Base-by-base conservation (phyloP, 139 green algal species). In the Chlamydomonas urium region DNA sequence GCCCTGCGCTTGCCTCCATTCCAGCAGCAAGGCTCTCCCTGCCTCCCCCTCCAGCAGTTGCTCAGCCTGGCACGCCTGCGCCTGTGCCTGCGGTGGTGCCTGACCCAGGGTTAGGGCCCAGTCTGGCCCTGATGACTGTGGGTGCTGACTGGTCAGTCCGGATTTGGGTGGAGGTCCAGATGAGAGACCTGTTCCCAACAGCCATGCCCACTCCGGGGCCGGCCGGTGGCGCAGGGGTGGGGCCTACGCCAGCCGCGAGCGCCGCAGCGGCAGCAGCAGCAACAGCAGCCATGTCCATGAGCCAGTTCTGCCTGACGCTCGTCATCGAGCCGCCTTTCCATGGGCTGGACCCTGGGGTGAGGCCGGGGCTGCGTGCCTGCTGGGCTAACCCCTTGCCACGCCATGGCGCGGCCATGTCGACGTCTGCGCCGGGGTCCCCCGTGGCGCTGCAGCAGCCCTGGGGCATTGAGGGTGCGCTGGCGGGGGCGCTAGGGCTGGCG, bases 91-190 rank as follows among this genome's bases (percentile, higher is more conserved):
- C 50, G 35, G 38, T 21, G 29, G 35, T 48, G 56, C 57, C 26
- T 24, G 28, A 4, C 53, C 47, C 47, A 47, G 69, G 60, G 10
- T 4, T 33, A 21, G 36, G 14, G 2, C 28, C 35, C 42, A 66
- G 31, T 4, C 50, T 83, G 2, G 83, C 86, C 6, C 73, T 91
- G 29, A 78, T 91, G 74, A 89, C 86, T 1, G 74, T 85, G 3
- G 77, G 79, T 4, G 70, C 66, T 0, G 86, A 89, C 62, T 75
- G 83, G 47, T 70, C 81, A 23, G 81, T 91, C 21, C 80, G 86
- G 14, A 80, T 91, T 10, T 91, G 80, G 75, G 83, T 91, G 17
- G 86, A 89, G 66, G 86, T 91, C 0, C 66, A 82, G 29, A 77
- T 84, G 69, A 37, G 48, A 2, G 69, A 81, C 50, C 58, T 81